Evolutionary conservation across 345 rosid genomes (phyloP).

Genomic region (Rhizophora mangle): DNA sequence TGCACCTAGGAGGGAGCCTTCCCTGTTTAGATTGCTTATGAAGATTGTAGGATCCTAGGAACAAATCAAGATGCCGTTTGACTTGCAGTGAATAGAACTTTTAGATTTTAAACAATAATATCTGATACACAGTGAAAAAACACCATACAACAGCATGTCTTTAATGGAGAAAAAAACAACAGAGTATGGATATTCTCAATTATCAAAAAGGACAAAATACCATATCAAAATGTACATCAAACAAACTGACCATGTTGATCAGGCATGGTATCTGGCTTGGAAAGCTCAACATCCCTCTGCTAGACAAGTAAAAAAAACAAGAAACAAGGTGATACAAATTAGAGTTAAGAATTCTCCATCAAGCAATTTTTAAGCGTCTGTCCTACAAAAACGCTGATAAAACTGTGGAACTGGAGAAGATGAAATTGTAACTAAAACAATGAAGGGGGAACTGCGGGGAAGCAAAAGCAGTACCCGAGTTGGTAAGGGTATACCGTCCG

Average conservation of each 20-base stretch:
- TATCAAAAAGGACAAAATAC: background rate
- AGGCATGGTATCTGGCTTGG: conserved; percentile 37
- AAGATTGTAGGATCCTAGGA: background rate
- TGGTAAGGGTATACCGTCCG: conserved; percentile 31
- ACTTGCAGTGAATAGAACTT: background rate
- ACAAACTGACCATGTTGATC: conserved; percentile 40
- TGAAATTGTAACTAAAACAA: background rate
- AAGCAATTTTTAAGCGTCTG: too few species aligned
- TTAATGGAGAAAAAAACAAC: conserved; percentile 2
- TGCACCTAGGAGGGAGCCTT: background rate
- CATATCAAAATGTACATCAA: background rate
- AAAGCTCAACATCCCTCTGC: conserved; percentile 47
- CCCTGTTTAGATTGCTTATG: background rate
- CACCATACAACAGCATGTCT: background rate
- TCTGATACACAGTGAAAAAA: background rate
- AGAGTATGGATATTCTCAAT: background rate
- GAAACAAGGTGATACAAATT: background rate
- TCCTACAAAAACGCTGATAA: too few species aligned
- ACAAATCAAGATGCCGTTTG: background rate
- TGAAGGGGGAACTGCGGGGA: background rate
- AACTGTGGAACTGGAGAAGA: too few species aligned
- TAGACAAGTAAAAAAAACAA: conserved; percentile 18
- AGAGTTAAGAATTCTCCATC: too few species aligned
- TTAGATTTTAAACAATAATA: background rate
- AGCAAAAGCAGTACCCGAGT: conserved; percentile 32